A percentile compares a stretch with the other conserved stretches of the same genome.
Conservation (phyloP, 208 protist genomes). For the Crithidia brevicula region DNA sequence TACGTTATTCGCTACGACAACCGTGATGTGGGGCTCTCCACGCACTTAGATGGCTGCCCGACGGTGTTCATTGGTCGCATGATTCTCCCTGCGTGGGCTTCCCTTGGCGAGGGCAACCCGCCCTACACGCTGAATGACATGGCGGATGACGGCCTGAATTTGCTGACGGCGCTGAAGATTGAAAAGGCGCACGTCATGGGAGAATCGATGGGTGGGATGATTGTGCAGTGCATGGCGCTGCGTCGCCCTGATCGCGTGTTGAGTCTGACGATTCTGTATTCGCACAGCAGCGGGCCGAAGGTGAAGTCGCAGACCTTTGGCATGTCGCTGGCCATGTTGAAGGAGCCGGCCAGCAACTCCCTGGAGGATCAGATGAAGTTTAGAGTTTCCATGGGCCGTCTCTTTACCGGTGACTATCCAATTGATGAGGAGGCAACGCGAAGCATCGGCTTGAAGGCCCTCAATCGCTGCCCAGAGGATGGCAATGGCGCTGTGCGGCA, state of each 20-base stretch:
- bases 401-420: slow-evolving; percentile 43
- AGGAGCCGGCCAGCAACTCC: slow-evolving; percentile 38
- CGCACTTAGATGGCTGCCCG: slow-evolving; percentile 47
- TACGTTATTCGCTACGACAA: slow-evolving; percentile 82
- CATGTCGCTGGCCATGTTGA: slow-evolving; percentile 45
- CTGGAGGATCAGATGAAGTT: slow-evolving; percentile 50
- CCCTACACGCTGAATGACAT: slow-evolving; percentile 80
- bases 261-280: slow-evolving; percentile 58
- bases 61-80: slow-evolving; percentile 44
- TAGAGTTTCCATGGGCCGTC: slow-evolving; percentile 31
- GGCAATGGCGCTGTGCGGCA: slow-evolving; percentile 44
- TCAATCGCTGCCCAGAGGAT: slow-evolving; percentile 47
- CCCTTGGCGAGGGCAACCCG: slow-evolving; percentile 40
- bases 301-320: slow-evolving; percentile 41
- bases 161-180: slow-evolving; percentile 61
- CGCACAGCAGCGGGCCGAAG: slow-evolving; percentile 49
- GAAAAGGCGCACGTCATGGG: slow-evolving; percentile 58
- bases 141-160: slow-evolving; percentile 54
- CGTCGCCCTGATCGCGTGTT: slow-evolving; percentile 43
- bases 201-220: slow-evolving; percentile 79
- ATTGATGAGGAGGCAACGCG: slow-evolving; percentile 31
- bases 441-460: not conserved
- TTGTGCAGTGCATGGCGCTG: slow-evolving; percentile 74
- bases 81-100: slow-evolving; percentile 49
- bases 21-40: slow-evolving; percentile 72